Conservation (phyloP, 345 rosid genomes). For the Microcos paniculata region DNA sequence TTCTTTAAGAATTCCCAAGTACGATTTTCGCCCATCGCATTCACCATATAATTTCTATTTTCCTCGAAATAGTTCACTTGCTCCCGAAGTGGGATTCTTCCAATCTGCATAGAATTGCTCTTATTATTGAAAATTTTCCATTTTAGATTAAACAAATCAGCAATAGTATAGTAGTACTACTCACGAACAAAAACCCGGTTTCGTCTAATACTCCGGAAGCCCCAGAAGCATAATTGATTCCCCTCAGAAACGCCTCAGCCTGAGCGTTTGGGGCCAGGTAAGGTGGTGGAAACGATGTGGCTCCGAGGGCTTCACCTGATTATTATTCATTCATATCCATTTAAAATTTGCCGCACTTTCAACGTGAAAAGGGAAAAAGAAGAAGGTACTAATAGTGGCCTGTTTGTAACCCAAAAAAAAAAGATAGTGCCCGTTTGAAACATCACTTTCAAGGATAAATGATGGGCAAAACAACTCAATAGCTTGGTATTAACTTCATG, state of each 20-base stretch:
- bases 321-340: too few relatives aligned
- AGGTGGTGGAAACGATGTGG: constrained; percentile 44
- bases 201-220: constrained; percentile 56
- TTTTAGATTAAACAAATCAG: background rate
- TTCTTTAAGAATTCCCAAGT: constrained; percentile 41
- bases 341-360: too few relatives aligned
- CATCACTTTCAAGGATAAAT: background rate
- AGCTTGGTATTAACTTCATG: background rate
- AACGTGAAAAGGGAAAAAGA: background rate
- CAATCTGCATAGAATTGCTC: constrained; percentile 36
- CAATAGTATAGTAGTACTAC: background rate
- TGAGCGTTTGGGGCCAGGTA: constrained; percentile 41
- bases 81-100: constrained; percentile 44
- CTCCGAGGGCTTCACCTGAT: constrained; percentile 51
- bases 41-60: constrained; percentile 46
- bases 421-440: background rate
- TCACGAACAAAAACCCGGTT: constrained; percentile 49
- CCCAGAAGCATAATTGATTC: constrained; percentile 61
- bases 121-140: background rate
- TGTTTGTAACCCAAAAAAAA: too few relatives aligned
- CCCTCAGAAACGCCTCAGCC: constrained; percentile 29
- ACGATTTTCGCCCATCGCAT: constrained; percentile 39
- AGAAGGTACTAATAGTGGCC: background rate
- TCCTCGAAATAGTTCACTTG: constrained; percentile 55
- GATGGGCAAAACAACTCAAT: background rate